Conservation (phyloP, 2,329 filamentous ascomycete genomes). For the Aspergillus fischeri region DNA sequence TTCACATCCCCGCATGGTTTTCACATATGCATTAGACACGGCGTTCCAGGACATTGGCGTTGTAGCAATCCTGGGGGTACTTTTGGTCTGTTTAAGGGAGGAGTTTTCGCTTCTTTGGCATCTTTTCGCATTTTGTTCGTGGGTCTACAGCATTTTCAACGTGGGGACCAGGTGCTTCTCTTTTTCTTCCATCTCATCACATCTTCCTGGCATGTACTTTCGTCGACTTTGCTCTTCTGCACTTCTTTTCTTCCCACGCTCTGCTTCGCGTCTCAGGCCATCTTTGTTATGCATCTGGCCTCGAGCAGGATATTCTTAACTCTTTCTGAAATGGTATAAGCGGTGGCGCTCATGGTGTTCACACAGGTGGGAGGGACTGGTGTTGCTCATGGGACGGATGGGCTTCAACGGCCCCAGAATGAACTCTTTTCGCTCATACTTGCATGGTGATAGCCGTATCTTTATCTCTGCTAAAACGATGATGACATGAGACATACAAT, state of each 20-base stretch:
- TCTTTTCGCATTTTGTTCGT: constrained; percentile 26
- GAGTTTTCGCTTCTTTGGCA: constrained; percentile 23
- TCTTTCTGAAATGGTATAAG: constrained; percentile 21
- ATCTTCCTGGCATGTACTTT: constrained; percentile 19
- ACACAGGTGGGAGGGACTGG: constrained; percentile 15
- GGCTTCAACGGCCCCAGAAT: neutral
- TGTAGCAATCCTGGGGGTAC: constrained; percentile 19
- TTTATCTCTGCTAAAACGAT: constrained; percentile 15
- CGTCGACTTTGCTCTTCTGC: constrained; percentile 9
- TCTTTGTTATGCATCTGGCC: constrained; percentile 1
- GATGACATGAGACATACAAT: constrained; percentile 23
- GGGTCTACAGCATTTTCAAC: constrained; percentile 21
- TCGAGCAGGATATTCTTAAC: neutral
- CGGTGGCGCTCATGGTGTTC: constrained; percentile 33
- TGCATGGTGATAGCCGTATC: constrained; percentile 5
- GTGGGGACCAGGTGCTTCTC: constrained; percentile 13
- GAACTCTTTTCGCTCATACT: constrained; percentile 4
- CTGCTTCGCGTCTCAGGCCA: constrained; percentile 8
- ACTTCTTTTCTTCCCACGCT: constrained; percentile 6
- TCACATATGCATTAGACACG: constrained; percentile 31
- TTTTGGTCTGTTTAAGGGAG: constrained; percentile 24
- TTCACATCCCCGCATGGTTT: constrained; percentile 13
- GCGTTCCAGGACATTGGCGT: constrained; percentile 29
- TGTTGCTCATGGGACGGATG: constrained; percentile 16
- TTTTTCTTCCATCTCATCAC: constrained; percentile 12